These are phyloP conservation scores for Chlorophyllum brunneum DNA, from an alignment of 768 basidiomycete genomes.

Conservation along the genomic window DNA sequence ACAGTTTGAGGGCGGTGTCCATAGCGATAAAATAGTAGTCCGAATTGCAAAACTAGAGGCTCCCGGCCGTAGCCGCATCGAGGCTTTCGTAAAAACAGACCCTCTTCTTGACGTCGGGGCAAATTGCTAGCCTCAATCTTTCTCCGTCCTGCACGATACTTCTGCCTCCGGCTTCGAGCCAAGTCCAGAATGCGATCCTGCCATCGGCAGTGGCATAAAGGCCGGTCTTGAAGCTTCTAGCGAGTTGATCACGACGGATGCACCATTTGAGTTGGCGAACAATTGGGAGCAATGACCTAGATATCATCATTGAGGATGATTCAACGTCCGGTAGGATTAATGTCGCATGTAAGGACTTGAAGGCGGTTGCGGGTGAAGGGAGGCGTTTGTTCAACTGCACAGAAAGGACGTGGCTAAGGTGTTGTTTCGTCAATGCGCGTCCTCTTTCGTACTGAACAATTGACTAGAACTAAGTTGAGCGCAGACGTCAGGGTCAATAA, in stretches of 20 bases:
- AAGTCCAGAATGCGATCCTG: constrained; percentile 38
- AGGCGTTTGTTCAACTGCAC: constrained; percentile 47
- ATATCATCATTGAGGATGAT: constrained; percentile 50
- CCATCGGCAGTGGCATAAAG: constrained; percentile 25
- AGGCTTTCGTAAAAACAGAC: constrained; percentile 57
- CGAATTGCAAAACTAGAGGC: neutral
- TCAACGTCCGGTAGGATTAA: constrained; percentile 54
- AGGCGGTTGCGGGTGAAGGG: constrained; percentile 6
- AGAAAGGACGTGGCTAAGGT: constrained; percentile 49
- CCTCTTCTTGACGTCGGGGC: constrained; percentile 57
- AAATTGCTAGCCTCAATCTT: constrained; percentile 63
- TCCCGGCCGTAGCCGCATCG: constrained; percentile 4
- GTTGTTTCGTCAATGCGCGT: constrained; percentile 47
- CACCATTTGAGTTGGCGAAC: constrained; percentile 72
- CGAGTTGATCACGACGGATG: constrained; percentile 57
- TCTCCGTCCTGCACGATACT: constrained; percentile 56
- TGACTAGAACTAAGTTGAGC: constrained; percentile 38
- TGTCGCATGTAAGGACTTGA: constrained; percentile 1
- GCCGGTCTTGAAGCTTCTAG: constrained; percentile 50
- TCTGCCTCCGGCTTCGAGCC: constrained; percentile 53
- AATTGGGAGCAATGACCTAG: constrained; percentile 58
- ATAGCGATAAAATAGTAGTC: neutral
- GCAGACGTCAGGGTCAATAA: neutral
- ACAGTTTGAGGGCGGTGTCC: too few relatives aligned
- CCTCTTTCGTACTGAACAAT: constrained; percentile 64